Evolutionary conservation across 495 filamentous ascomycete genomes (phyloP).

Genomic region (Penicillium angulare): DNA sequence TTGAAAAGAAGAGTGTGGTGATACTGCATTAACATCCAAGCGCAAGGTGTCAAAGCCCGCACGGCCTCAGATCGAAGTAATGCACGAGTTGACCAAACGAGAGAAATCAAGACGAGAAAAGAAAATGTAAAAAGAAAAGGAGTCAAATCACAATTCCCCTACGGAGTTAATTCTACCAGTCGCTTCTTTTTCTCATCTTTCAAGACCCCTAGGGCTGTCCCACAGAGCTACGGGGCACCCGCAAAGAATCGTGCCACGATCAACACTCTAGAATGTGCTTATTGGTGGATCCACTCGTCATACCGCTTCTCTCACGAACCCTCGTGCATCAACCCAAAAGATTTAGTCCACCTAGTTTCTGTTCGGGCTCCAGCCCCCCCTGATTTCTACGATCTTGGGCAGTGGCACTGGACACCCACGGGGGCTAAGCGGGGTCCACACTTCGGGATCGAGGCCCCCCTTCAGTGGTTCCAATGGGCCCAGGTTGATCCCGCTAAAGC

Average conservation of each 20-base stretch:
- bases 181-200: too few relatives aligned
- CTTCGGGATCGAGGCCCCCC: not conserved
- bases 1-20: not conserved
- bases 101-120: not conserved
- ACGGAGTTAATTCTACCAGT: too few relatives aligned
- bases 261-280: not conserved
- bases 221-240: not conserved
- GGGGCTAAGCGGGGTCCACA: not conserved
- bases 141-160: too few relatives aligned
- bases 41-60: not conserved
- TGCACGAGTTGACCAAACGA: not conserved
- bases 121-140: not conserved
- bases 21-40: not conserved
- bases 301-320: conserved; percentile 9
- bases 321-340: not conserved
- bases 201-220: not conserved
- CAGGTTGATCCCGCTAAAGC: not conserved
- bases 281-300: conserved; percentile 6
- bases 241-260: conserved; percentile 4
- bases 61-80: not conserved
- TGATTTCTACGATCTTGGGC: too few relatives aligned
- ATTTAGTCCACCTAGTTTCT: not conserved
- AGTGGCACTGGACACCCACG: too few relatives aligned
- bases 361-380: not conserved
- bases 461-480: not conserved